Evolutionary conservation across 2,329 filamentous ascomycete genomes (phyloP).

Genomic region (Xylaria digitata): DNA sequence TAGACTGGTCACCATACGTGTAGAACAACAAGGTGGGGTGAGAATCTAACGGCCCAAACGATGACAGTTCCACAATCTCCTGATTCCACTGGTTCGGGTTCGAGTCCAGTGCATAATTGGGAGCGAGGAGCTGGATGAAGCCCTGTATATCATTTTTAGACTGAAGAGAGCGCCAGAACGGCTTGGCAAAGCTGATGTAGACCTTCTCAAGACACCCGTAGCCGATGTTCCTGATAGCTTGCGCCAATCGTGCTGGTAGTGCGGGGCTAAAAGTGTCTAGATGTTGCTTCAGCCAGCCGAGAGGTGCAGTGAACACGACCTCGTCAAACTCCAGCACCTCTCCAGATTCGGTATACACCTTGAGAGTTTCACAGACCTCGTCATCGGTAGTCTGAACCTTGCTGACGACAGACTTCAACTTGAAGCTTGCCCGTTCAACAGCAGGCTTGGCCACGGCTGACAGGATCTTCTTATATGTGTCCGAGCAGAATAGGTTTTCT

Average conservation of each 20-base stretch:
- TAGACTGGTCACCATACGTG: conserved; percentile 72
- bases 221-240: conserved; percentile 72
- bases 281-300: conserved; percentile 75
- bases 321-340: conserved; percentile 69
- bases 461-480: conserved; percentile 70
- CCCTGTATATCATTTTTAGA: conserved; percentile 62
- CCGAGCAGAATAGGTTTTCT: conserved; percentile 71
- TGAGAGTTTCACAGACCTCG: conserved; percentile 51
- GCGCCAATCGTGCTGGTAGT: conserved; percentile 66
- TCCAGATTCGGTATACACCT: conserved; percentile 60
- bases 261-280: conserved; percentile 68
- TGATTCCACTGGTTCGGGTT: conserved; percentile 77
- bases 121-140: conserved; percentile 81
- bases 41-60: conserved; percentile 65
- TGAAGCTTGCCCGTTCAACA: conserved; percentile 65
- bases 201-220: conserved; percentile 80
- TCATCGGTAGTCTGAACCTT: conserved; percentile 54
- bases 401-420: conserved; percentile 60
- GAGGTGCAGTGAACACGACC: conserved; percentile 73
- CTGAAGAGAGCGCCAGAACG: conserved; percentile 74
- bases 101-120: conserved; percentile 71
- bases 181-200: conserved; percentile 76
- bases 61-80: conserved; percentile 80
- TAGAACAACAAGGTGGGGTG: conserved; percentile 92
- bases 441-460: conserved; percentile 68